Base-by-base conservation (phyloP, 805 yeast species). In the Ogataea paraovalis region DNA sequence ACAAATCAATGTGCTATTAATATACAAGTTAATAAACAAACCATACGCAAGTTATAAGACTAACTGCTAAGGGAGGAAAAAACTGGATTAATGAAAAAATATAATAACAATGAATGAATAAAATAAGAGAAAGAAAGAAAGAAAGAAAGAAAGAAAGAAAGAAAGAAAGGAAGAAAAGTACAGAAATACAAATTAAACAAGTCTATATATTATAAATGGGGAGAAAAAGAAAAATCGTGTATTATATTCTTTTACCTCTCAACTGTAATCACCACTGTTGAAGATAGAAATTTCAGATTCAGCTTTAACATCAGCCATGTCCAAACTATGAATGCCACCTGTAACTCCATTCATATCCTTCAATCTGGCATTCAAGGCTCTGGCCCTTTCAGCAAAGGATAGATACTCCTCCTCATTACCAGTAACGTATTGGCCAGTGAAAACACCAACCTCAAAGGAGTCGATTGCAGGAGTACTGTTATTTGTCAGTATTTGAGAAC, bases 371-470 rank as follows among this genome's bases (percentile, higher is more conserved):
- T 89, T 89, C 60, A 77, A 77, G 14, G 92, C 95, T 64, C 99
- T 77, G 48, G 88, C 80, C 54, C 75, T 74, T 68, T 91, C 98
- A 53, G 94, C 77, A 64, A 87, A 91, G 54, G 79, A 80, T 48
- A 94, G 68, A 66, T 92, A 91, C 41, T 79, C 79, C 60, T 86
- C 85, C 66, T 89, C 96, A 40, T 83, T 85, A 45, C 98, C 98
- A n/a, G 99, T 94, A 50, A 92, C 83, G 66, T 94, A 94, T 51
- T 82, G 70, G 42, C 99, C 99, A 10, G 96, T 94, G 68, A 94
- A 94, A 13, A 94, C 99, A 66, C 99, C 99, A 45, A 88, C 91
- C 71, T 94, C 99, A 60, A 90, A 94, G 36, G 83, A 78, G 22
- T 73, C 71, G 50, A 86, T 72, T 14, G 60, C 55, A 13, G 71